Conservation (phyloP, 305 asterid genomes). For the Fraxinus velutina region DNA sequence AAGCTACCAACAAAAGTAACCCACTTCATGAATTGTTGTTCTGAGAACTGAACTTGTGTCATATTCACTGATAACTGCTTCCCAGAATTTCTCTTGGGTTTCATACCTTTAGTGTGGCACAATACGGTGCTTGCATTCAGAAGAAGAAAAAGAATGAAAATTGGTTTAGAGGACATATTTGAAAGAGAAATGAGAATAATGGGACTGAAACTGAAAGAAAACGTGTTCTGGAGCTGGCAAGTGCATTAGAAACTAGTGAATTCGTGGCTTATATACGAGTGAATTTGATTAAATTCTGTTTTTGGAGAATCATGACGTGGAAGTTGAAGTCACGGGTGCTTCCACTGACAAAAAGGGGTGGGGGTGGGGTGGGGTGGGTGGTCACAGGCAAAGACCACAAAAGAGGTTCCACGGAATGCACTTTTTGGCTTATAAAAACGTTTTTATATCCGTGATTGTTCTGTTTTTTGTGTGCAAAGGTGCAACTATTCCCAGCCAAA, state of each 20-base stretch:
- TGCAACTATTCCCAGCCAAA: constrained; percentile 31
- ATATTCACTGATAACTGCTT: constrained; percentile 36
- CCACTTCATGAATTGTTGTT: constrained; percentile 78
- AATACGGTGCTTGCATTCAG: constrained; percentile 17
- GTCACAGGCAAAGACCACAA: constrained; percentile 31
- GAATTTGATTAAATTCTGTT: neutral
- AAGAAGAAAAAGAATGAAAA: constrained; percentile 26
- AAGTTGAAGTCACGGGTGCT: constrained; percentile 65
- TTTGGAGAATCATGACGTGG: constrained; percentile 28
- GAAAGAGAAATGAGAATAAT: neutral
- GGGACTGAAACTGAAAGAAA: neutral
- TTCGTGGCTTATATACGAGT: constrained; percentile 19
- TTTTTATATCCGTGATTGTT: constrained; percentile 49
- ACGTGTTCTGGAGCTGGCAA: constrained; percentile 18
- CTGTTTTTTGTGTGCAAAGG: constrained; percentile 31
- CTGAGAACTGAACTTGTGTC: constrained; percentile 57
- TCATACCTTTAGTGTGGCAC: constrained; percentile 55
- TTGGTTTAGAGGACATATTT: constrained; percentile 29
- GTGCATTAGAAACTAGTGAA: constrained; percentile 16
- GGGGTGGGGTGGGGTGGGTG: neutral
- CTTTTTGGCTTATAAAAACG: constrained; percentile 25
- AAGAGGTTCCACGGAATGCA: constrained; percentile 30
- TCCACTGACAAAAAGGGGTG: constrained; percentile 18
- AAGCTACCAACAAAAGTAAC: constrained; percentile 69
- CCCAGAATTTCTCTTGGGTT: constrained; percentile 35